Conservation (phyloP, 768 basidiomycete genomes). For the Rubroboletus satanas region DNA sequence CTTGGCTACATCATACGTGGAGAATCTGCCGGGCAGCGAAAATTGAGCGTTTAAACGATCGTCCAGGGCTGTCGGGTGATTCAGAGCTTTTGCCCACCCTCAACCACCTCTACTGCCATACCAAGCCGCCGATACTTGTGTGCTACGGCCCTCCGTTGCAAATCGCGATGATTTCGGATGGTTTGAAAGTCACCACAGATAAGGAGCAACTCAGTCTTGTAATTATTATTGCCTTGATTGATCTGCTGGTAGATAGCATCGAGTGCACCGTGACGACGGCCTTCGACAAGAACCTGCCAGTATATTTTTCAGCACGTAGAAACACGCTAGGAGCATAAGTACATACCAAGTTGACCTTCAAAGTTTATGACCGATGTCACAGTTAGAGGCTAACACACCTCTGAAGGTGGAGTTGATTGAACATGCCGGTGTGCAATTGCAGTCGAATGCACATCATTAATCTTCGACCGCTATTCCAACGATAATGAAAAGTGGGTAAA, state of each 20-base stretch:
- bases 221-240: slow-evolving; percentile 52
- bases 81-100: no score
- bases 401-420: background rate
- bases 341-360: slow-evolving; percentile 18
- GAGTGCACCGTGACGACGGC: slow-evolving; percentile 94
- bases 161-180: slow-evolving; percentile 77
- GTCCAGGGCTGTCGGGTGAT: no score
- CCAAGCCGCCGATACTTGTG: slow-evolving; percentile 82
- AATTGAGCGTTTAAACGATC: no score
- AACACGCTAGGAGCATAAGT: background rate
- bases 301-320: slow-evolving; percentile 3
- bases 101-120: no score
- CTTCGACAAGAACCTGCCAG: slow-evolving; percentile 78
- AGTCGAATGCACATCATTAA: no score
- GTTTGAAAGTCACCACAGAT: slow-evolving; percentile 98
- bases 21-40: background rate
- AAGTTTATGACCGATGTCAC: slow-evolving; percentile 3
- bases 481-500: no score
- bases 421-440: no score
- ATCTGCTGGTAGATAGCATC: slow-evolving; percentile 81
- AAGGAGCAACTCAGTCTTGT: slow-evolving; percentile 79
- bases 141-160: slow-evolving; percentile 89
- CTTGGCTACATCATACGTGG: background rate
- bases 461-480: background rate
- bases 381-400: no score